Conservation (phyloP, 1,284 basidiomycete species). For the Dichomitus squalens region DNA sequence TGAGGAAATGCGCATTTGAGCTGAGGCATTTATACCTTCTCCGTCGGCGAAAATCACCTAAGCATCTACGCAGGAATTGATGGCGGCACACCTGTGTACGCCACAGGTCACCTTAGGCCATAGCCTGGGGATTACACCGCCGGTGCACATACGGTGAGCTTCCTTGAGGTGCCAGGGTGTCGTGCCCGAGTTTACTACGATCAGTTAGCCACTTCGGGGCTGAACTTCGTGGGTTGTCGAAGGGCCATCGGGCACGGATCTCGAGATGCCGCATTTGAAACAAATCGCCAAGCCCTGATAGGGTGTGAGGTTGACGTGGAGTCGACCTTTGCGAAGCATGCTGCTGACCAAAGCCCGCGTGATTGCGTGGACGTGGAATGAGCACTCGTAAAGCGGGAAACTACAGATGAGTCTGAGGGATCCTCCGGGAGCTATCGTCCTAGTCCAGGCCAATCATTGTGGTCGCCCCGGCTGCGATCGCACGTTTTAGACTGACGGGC, state of each 20-base stretch:
- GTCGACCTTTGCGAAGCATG: neutral
- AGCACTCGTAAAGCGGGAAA: neutral
- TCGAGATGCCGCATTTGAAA: neutral
- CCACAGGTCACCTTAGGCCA: conserved; percentile 2
- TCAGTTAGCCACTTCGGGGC: conserved; percentile 11
- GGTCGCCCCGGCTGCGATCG: neutral
- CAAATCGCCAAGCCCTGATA: conserved; percentile 20
- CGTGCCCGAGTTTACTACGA: neutral
- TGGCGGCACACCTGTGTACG: neutral
- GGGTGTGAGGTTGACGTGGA: neutral
- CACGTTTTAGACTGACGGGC: neutral
- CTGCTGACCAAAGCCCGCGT: conserved; percentile 11
- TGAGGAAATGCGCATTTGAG: neutral
- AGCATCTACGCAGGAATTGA: neutral
- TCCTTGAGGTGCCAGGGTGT: neutral
- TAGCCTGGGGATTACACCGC: neutral
- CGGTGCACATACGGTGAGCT: neutral
- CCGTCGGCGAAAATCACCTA: neutral
- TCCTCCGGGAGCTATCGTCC: neutral
- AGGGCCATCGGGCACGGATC: conserved; percentile 3
- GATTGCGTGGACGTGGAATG: conserved; percentile 1
- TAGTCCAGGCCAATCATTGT: neutral
- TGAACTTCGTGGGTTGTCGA: conserved; percentile 5
- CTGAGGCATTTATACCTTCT: conserved; percentile 12
- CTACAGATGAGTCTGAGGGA: neutral